phyloP scores from a whole-genome alignment of 1,284 basidiomycete genomes.

The Schizophyllum amplum region DNA sequence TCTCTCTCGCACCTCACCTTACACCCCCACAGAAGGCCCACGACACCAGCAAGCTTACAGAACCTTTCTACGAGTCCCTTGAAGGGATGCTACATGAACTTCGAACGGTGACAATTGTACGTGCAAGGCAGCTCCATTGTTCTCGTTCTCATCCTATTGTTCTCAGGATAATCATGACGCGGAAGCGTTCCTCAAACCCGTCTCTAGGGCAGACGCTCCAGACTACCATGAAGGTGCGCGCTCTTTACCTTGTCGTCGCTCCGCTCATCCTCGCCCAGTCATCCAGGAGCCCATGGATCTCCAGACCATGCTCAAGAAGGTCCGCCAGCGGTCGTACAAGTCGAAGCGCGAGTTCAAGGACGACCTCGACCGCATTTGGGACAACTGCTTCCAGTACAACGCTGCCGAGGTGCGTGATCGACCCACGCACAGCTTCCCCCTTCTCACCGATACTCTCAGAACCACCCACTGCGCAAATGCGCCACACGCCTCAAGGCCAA shows the following conservation, averaged over 20 bases:
- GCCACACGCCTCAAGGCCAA: constrained; percentile 73
- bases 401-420: constrained; percentile 63
- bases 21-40: constrained; percentile 37
- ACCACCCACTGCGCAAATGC: constrained; percentile 77
- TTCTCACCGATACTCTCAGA: constrained; percentile 19
- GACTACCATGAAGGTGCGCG: constrained; percentile 85
- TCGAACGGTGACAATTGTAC: constrained; percentile 67
- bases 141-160: constrained; percentile 17
- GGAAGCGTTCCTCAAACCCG: constrained; percentile 83
- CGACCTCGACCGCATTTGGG: constrained; percentile 95
- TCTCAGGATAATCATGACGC: constrained; percentile 79
- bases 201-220: constrained; percentile 78
- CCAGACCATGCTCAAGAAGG: constrained; percentile 85
- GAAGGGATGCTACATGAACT: constrained; percentile 84
- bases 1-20: constrained; percentile 11
- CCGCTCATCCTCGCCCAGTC: constrained; percentile 39
- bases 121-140: constrained; percentile 20
- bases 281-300: constrained; percentile 93
- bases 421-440: background rate
- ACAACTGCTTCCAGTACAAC: constrained; percentile 92
- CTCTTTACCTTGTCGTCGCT: constrained; percentile 8
- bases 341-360: constrained; percentile 89
- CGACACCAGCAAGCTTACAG: constrained; percentile 68
- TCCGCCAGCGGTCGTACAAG: constrained; percentile 88
- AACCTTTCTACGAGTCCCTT: constrained; percentile 86